Evolutionary conservation across 1,284 basidiomycete species (phyloP), one percentile per base, ranked within the genome.

Genomic region (Neolentinus lepideus): DNA sequence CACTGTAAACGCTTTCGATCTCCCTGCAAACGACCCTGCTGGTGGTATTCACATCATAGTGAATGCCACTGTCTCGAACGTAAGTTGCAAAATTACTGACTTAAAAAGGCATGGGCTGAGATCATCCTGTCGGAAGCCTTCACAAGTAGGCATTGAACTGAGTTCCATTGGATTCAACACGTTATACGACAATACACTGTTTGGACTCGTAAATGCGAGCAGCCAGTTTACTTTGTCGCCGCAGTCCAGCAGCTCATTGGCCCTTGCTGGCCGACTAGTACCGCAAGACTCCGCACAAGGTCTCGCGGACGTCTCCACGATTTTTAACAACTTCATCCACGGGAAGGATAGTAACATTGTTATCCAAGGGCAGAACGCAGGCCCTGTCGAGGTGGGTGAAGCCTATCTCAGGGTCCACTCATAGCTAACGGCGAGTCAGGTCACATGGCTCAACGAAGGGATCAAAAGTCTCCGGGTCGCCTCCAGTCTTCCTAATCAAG

Each of bases 261-360:
- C 81, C 8, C 73, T 92, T 27, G 73, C 71, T 12, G 88, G 88
- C 46, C 80, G 85, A 10, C 75, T 92, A 46, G 67, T 89, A 24
- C 84, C 84, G 1, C 88, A 92, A 63, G 70, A 64, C 25, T 73
- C 74, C 21, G 56, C 70, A 2, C 67, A 73, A 27, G 88, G 83
- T 0, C 76, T 91, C 29, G 76, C 75, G 2, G 71, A 70, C 1
- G 81, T 91, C 2, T 89, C 88, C 1, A 68, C 72, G 19, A 74
- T 91, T 43, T 91, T 91, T 71, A 90, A 88, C 57, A 81, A 79
- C 57, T 90, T 88, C 63, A 77, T 91, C 1, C 85, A 86, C 53
- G 86, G 87, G 3, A 68, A 80, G 61, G 76, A 85, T 60, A 87
- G 83, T 54, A 67, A 79, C 53, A 75, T 92, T 19, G 64, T 73